Percentiles rank a stretch among this genome's conserved stretches.
phyloP scores from a whole-genome alignment of 371 early-diverging fungal species.

The Mucor plumbeus region DNA sequence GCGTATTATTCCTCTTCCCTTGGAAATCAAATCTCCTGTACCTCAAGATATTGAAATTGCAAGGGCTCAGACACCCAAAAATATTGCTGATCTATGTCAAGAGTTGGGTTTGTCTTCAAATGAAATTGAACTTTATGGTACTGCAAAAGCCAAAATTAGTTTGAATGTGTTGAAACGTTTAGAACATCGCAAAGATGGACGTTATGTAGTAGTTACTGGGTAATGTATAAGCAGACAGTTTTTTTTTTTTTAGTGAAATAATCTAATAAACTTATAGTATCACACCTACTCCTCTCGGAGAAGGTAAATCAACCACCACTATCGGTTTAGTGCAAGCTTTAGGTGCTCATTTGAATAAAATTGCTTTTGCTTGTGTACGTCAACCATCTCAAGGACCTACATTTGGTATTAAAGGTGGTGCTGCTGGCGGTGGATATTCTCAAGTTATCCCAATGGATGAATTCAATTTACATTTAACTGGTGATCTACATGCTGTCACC shows the following conservation, averaged over 20 bases:
- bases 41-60: constrained; percentile 96
- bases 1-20: constrained; percentile 63
- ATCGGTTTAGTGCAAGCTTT: constrained; percentile 94
- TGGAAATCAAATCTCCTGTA: constrained; percentile 77
- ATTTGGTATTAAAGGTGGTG: constrained; percentile 98
- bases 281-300: constrained; percentile 97
- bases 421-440: constrained; percentile 97
- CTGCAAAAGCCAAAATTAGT: constrained; percentile 87
- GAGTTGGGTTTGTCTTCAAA: constrained; percentile 77
- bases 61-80: constrained; percentile 83
- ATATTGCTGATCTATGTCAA: constrained; percentile 74
- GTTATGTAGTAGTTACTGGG: constrained; percentile 95
- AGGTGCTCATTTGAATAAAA: constrained; percentile 87
- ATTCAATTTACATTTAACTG: constrained; percentile 96
- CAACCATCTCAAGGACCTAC: constrained; percentile 98
- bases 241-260: too few species aligned
- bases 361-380: constrained; percentile 93
- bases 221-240: constrained; percentile 21
- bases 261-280: constrained; percentile 57
- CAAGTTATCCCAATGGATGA: constrained; percentile 98
- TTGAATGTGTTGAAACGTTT: constrained; percentile 84
- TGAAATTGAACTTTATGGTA: constrained; percentile 88
- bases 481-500: constrained; percentile 96
- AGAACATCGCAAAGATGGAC: constrained; percentile 77
- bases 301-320: constrained; percentile 96